Evolutionary conservation across 1,284 basidiomycete genomes (phyloP).

Genomic region (Farysia itapuensis): DNA sequence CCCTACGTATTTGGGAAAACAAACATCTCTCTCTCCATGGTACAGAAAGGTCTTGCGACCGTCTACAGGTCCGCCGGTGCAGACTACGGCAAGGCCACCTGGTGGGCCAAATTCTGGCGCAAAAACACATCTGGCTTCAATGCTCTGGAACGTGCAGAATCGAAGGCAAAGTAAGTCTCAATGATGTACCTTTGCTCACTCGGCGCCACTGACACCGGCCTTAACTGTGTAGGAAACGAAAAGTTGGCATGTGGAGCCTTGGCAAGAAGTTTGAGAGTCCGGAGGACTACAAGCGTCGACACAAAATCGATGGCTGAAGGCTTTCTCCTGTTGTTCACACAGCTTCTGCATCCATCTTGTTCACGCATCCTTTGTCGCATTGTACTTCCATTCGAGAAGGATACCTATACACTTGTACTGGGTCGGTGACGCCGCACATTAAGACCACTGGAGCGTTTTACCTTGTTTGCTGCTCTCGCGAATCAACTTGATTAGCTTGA

Average conservation of each 20-base stretch:
- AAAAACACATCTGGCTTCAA: constrained; percentile 33
- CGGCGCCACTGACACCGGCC: not conserved
- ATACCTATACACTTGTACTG: too few species aligned
- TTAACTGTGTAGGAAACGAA: constrained; percentile 3
- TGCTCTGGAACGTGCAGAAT: constrained; percentile 42
- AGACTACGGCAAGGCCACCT: constrained; percentile 49
- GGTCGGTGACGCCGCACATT: not conserved
- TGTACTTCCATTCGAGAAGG: too few species aligned
- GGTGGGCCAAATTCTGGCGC: constrained; percentile 37
- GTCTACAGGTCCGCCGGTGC: constrained; percentile 54
- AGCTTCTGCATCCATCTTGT: too few species aligned
- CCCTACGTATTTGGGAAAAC: constrained; percentile 57
- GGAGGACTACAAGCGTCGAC: constrained; percentile 46
- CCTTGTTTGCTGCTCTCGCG: constrained; percentile 42
- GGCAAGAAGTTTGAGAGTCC: constrained; percentile 48
- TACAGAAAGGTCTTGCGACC: constrained; percentile 52
- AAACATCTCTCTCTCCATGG: constrained; percentile 51
- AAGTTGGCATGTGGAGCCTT: constrained; percentile 46
- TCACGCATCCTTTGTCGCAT: too few species aligned
- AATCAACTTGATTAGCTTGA: constrained; percentile 46
- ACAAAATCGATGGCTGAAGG: constrained; percentile 20
- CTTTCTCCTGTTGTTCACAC: too few species aligned
- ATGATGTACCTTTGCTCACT: not conserved
- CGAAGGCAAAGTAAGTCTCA: constrained; percentile 35
- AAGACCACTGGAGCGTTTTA: constrained; percentile 33